These are phyloP conservation scores for Wallacemonas sp. DNA, from an alignment of 208 protist genomes.

Conservation along the genomic window DNA sequence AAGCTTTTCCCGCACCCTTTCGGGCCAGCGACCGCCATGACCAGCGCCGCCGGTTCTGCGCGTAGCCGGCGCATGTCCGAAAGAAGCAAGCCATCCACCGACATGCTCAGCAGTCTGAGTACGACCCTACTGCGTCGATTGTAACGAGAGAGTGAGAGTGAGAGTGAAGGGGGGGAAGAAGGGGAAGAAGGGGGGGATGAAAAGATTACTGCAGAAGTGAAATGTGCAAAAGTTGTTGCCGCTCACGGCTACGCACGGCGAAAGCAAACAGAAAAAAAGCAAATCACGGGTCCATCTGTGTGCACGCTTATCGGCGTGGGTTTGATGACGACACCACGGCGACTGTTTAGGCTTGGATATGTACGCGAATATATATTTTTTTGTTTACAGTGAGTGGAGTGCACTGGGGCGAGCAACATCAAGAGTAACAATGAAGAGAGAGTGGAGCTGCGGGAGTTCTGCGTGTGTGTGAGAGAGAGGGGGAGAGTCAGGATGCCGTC, in stretches of 20 bases:
- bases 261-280: no score
- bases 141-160: not conserved
- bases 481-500: not conserved
- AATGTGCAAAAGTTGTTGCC: not conserved
- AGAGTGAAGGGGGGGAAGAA: not conserved
- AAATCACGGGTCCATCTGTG: no score
- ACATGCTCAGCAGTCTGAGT: conserved; percentile 25
- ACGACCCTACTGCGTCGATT: not conserved
- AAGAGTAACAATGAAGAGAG: no score
- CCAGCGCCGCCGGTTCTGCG: not conserved
- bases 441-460: no score
- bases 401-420: no score
- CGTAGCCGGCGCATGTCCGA: conserved; percentile 35
- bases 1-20: conserved; percentile 32
- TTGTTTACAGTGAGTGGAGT: no score
- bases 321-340: no score
- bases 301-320: no score
- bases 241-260: no score
- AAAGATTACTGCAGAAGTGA: not conserved
- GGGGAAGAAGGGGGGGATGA: not conserved
- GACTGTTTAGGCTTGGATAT: no score
- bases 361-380: no score
- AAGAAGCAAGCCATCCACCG: conserved; percentile 43
- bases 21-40: conserved; percentile 27
- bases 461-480: no score